These are phyloP conservation scores for Pulveroboletus sp. DNA, from an alignment of 768 basidiomycete genomes.

Conservation along the genomic window DNA sequence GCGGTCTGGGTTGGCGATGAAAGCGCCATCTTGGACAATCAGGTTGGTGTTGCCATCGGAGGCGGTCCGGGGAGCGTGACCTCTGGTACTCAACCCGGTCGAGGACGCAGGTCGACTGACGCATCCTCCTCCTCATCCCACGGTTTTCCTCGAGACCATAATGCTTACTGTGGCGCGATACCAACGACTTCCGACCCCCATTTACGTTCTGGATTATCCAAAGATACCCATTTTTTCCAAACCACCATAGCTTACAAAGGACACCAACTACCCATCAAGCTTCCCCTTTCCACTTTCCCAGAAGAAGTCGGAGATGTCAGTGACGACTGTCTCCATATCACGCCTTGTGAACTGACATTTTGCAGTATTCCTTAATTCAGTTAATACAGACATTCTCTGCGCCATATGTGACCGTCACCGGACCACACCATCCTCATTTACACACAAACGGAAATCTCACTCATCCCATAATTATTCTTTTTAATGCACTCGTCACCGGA, in stretches of 20 bases:
- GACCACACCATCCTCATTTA: constrained; percentile 86
- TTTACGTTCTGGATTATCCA: constrained; percentile 48
- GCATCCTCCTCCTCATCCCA: constrained; percentile 65
- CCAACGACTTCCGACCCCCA: constrained; percentile 47
- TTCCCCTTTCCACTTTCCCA: constrained; percentile 85
- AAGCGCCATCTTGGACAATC: constrained; percentile 47
- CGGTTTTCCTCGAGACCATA: constrained; percentile 41
- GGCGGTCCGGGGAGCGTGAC: constrained; percentile 45
- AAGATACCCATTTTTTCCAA: constrained; percentile 95
- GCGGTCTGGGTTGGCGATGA: constrained; percentile 86
- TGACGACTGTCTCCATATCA: constrained; percentile 13
- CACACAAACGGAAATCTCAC: constrained; percentile 90
- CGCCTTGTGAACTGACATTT: constrained; percentile 13
- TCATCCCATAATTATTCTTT: constrained; percentile 91
- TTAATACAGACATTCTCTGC: constrained; percentile 82
- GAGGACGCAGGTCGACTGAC: constrained; percentile 66
- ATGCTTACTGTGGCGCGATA: constrained; percentile 34
- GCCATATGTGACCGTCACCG: constrained; percentile 55
- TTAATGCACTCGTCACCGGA: constrained; percentile 93
- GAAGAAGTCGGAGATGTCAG: constrained; percentile 96
- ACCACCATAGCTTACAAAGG: constrained; percentile 82
- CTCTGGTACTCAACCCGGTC: constrained; percentile 44
- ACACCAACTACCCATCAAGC: constrained; percentile 82
- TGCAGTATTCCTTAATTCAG: constrained; percentile 87
- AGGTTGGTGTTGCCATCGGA: constrained; percentile 38